These are phyloP conservation scores for Trifolium pratense DNA, from an alignment of 306 rosid genomes.

Conservation along the genomic window DNA sequence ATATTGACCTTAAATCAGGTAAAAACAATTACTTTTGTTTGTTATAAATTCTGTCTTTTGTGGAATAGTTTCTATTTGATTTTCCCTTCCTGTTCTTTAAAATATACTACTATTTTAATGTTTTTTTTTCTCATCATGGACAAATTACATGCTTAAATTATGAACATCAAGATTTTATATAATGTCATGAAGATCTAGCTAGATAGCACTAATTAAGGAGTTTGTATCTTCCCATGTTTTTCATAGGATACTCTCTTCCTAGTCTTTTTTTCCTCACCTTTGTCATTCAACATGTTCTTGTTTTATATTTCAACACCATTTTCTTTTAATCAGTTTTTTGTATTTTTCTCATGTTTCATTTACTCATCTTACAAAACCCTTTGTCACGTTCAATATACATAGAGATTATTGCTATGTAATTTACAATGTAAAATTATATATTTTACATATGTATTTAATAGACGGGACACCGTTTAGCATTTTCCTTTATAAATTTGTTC, in stretches of 20 bases:
- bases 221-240: conserved; percentile 41
- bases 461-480: too few species aligned
- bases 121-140: not conserved
- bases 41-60: conserved; percentile 27
- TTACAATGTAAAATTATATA: too few species aligned
- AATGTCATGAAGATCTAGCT: conserved; percentile 1
- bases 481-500: too few species aligned
- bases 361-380: not conserved
- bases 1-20: conserved; percentile 34
- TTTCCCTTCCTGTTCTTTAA: not conserved
- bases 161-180: not conserved
- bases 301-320: conserved; percentile 6
- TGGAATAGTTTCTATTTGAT: not conserved
- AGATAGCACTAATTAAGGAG: not conserved
- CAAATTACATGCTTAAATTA: not conserved
- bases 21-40: conserved; percentile 3
- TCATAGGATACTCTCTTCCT: not conserved
- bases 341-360: conserved; percentile 30
- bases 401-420: too few species aligned
- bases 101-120: not conserved
- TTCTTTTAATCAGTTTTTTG: not conserved
- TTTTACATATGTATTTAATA: too few species aligned
- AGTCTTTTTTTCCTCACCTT: not conserved
- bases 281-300: conserved; percentile 10
- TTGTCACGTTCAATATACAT: not conserved